phyloP scores from a whole-genome alignment of 169 alveolate genomes.

The Toxoplasma gondii region DNA sequence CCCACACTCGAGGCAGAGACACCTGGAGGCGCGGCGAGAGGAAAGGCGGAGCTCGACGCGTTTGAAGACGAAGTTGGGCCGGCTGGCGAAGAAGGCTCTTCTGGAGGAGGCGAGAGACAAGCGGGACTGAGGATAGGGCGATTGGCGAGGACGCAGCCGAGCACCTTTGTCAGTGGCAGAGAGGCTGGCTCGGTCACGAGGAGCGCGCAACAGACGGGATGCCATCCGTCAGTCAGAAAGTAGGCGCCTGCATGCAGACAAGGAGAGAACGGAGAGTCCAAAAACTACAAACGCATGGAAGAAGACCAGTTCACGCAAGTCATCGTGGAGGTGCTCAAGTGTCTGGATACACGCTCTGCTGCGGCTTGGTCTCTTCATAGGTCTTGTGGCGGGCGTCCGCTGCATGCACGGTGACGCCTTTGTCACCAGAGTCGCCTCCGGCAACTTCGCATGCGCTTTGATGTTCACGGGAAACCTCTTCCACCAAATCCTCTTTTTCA shows the following conservation, averaged over 20 bases:
- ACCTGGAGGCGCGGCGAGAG: background rate
- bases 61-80: too few species aligned
- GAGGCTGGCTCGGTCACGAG: background rate
- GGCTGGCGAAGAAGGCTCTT: background rate
- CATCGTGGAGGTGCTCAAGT: background rate
- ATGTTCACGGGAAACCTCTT: too few species aligned
- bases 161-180: background rate
- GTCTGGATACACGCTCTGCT: background rate
- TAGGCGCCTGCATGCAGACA: conserved; percentile 1
- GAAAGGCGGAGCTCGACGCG: background rate
- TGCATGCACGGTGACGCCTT: too few species aligned
- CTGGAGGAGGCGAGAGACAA: background rate
- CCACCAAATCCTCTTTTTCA: too few species aligned
- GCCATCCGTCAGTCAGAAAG: background rate
- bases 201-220: background rate
- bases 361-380: too few species aligned
- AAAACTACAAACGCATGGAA: background rate
- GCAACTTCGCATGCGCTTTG: too few species aligned
- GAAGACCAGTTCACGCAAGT: background rate
- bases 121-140: background rate
- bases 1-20: background rate
- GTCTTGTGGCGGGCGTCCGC: too few species aligned
- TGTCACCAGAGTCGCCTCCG: too few species aligned
- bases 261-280: background rate
- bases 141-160: background rate